Evolutionary conservation across 345 rosid genomes (phyloP), one percentile per base, ranked within the genome.

Genomic region (Sisymbrium altissimum): DNA sequence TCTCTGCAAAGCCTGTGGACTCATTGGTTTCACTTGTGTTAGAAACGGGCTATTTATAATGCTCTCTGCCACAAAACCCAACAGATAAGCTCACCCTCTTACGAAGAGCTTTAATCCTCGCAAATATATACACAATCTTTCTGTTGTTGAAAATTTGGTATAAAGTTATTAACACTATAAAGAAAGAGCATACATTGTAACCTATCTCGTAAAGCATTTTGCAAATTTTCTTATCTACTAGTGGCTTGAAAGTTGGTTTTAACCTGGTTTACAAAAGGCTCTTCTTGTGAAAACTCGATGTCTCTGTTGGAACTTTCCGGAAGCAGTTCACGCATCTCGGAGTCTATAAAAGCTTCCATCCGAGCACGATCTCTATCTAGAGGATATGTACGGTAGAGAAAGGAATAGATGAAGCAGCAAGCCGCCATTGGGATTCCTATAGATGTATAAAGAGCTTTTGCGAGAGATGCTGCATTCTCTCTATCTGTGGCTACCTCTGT

Each of bases 11-110:
- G 83, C 91, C 49, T 87, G 96, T 45, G 98, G 97, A 38, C 83
- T 91, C 5, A 83, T 89, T 61, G 86, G 78, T 66, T 85, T 86
- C 74, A 85, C 79, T 36, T 71, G 73, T 58, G 70, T 48, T 5
- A 88, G 97, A 81, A 89, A 91, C 46, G 61, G 83, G 7, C 71
- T 9, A 30, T 94, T 94, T 59, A 83, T 86, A 56, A 89, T 94
- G 97, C 80, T 89, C 71, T 84, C 95, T 1, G 96, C 91, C 25
- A 84, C 81, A 64, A 91, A 89, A 81, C 90, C 92, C 60, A 85
- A 57, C 56, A 67, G 32, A 52, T 86, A 80, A 78, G 36, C 45
- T 72, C 30, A 29, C 39, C 49, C 17, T 40, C 72, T 48, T 5
- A 30, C 53, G 46, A 62, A 33, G 29, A 25, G 15, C 48, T 44